Evolutionary conservation across 1,139 yeast species (phyloP).

Genomic region (Arxiozyma heterogenica): DNA sequence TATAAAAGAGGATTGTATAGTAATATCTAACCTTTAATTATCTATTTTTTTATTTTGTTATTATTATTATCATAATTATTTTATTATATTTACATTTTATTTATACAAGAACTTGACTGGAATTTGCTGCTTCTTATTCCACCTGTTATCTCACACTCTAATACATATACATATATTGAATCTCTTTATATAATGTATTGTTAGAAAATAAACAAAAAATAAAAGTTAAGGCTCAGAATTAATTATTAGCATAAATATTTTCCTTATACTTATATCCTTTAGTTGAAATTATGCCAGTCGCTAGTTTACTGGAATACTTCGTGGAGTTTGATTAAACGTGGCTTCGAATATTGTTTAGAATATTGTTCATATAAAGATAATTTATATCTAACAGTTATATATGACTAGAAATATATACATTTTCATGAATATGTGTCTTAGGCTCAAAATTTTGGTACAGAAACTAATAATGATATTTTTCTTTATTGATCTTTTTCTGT

Average conservation of each 20-base stretch:
- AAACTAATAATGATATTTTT: background rate
- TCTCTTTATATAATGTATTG: constrained; percentile 1
- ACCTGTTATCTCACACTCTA: background rate
- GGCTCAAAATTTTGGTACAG: background rate
- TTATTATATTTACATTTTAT: background rate
- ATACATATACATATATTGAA: background rate
- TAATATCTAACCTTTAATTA: background rate
- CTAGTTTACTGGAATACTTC: too few relatives aligned
- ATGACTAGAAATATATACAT: too few relatives aligned
- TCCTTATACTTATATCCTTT: too few relatives aligned
- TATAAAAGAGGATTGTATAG: background rate
- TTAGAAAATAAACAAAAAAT: background rate
- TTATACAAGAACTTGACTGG: background rate
- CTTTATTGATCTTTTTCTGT: constrained; percentile 1
- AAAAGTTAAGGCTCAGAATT: background rate
- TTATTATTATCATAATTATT: background rate
- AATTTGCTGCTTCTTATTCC: background rate
- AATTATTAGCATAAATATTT: too few relatives aligned
- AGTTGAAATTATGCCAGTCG: too few relatives aligned
- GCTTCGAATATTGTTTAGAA: background rate
- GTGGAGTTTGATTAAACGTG: background rate
- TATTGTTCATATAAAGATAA: background rate
- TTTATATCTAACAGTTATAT: too few relatives aligned
- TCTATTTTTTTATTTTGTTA: background rate
- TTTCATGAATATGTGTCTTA: background rate